phyloP scores from a whole-genome alignment of 2,329 filamentous ascomycete species.

The Claviceps monticola region DNA sequence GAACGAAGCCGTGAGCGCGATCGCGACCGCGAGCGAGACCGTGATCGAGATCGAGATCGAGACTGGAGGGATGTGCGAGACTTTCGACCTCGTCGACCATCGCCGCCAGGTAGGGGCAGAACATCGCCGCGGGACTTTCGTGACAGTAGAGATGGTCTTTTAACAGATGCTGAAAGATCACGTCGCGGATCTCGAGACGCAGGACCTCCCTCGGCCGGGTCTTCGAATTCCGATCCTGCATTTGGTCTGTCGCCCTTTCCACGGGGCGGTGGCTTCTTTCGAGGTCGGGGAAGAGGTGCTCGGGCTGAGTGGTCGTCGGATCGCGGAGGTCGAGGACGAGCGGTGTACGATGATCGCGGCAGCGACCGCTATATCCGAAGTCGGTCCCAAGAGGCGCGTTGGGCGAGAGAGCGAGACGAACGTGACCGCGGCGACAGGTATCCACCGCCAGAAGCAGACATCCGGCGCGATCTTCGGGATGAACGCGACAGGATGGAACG shows the following conservation, averaged over 20 bases:
- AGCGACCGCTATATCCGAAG: slow-evolving; percentile 49
- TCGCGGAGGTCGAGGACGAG: slow-evolving; percentile 42
- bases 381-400: slow-evolving; percentile 51
- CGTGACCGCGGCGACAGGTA: slow-evolving; percentile 34
- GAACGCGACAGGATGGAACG: slow-evolving; percentile 32
- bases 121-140: slow-evolving; percentile 57
- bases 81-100: slow-evolving; percentile 39
- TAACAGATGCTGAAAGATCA: slow-evolving; percentile 54
- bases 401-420: slow-evolving; percentile 41
- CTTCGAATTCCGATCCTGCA: slow-evolving; percentile 53
- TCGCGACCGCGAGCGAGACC: slow-evolving; percentile 26
- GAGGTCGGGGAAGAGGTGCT: slow-evolving; percentile 38
- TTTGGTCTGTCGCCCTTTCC: slow-evolving; percentile 39
- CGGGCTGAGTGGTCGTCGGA: slow-evolving; percentile 27
- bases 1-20: slow-evolving; percentile 42
- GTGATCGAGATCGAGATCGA: slow-evolving; percentile 39
- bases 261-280: slow-evolving; percentile 40
- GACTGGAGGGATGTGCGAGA: slow-evolving; percentile 28
- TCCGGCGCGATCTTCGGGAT: slow-evolving; percentile 31
- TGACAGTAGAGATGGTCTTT: slow-evolving; percentile 42
- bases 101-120: slow-evolving; percentile 41
- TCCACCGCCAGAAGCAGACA: slow-evolving; percentile 23
- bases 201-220: slow-evolving; percentile 55
- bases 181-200: slow-evolving; percentile 57
- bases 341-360: slow-evolving; percentile 44